A percentile compares a stretch with the other conserved stretches of the same genome.
Conservation (phyloP, 139 green algal genomes). For the Coccomyxa sp. region DNA sequence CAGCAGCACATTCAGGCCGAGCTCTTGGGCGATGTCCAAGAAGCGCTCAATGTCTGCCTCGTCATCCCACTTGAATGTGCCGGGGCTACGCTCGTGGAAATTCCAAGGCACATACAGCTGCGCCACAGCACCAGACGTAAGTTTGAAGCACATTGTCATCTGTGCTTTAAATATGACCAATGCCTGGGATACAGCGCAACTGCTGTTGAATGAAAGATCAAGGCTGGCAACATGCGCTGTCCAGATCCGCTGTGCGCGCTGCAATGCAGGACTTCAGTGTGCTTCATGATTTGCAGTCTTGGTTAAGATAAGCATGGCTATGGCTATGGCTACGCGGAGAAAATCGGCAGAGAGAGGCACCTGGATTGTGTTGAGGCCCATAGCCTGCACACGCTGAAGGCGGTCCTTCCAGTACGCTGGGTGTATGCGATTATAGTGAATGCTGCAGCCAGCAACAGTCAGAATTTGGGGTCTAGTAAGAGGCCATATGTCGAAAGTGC, state of each 20-base stretch:
- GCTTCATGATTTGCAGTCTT: background rate
- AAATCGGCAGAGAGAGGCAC: background rate
- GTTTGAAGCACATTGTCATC: background rate
- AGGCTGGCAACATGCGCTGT: background rate
- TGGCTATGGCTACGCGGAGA: background rate
- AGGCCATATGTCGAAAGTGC: too few relatives aligned
- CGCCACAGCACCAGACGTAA: background rate
- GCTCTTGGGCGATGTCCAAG: slow-evolving; percentile 24
- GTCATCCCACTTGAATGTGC: slow-evolving; percentile 25
- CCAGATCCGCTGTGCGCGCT: background rate
- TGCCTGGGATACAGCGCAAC: too few relatives aligned
- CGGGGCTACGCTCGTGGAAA: slow-evolving; percentile 45
- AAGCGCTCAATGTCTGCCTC: slow-evolving; percentile 32
- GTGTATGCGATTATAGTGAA: slow-evolving; percentile 59
- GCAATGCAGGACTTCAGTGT: background rate
- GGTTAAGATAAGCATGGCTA: background rate
- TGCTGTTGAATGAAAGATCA: too few relatives aligned
- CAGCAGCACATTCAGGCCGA: slow-evolving; percentile 49
- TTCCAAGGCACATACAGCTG: slow-evolving; percentile 61
- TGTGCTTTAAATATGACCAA: background rate
- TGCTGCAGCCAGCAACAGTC: slow-evolving; percentile 2
- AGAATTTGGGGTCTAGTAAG: too few relatives aligned
- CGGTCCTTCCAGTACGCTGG: slow-evolving; percentile 47
- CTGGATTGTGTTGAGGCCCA: slow-evolving; percentile 52
- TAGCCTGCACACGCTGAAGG: slow-evolving; percentile 25